Percentiles rank a stretch among this genome's conserved stretches.
Conservation (phyloP, 2,329 filamentous ascomycete genomes). For the Ampelomyces quisqualis region DNA sequence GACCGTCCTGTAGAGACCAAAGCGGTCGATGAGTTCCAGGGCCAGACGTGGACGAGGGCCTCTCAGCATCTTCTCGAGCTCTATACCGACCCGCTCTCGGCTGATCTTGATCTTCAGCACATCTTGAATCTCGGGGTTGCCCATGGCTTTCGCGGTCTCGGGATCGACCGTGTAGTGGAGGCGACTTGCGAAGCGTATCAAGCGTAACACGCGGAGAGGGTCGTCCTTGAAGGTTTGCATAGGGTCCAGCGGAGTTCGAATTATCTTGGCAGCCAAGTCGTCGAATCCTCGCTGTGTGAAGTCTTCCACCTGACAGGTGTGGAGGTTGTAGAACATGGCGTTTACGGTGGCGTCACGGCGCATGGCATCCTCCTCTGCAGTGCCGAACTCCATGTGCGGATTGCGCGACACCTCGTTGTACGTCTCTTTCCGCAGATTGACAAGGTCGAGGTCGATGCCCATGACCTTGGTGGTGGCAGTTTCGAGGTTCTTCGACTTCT, state of each 20-base stretch:
- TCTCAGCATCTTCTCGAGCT: constrained; percentile 88
- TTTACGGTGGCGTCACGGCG: constrained; percentile 93
- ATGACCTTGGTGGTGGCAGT: constrained; percentile 85
- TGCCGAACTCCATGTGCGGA: constrained; percentile 91
- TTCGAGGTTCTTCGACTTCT: constrained; percentile 95
- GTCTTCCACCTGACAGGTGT: constrained; percentile 78
- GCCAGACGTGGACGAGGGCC: constrained; percentile 62
- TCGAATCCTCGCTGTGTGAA: constrained; percentile 71
- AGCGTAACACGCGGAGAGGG: constrained; percentile 78
- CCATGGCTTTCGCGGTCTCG: constrained; percentile 71
- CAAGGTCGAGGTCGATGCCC: constrained; percentile 86
- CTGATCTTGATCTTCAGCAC: constrained; percentile 88
- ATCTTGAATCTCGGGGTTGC: constrained; percentile 70
- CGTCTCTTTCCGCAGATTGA: constrained; percentile 89
- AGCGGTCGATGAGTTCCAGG: constrained; percentile 64
- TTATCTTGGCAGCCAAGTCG: constrained; percentile 71
- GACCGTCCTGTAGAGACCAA: constrained; percentile 69
- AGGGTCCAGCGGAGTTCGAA: constrained; percentile 83
- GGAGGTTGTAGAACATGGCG: constrained; percentile 91
- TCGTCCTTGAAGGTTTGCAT: constrained; percentile 94
- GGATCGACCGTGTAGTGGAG: constrained; percentile 76
- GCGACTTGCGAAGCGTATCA: constrained; percentile 88
- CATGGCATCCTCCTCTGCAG: constrained; percentile 82
- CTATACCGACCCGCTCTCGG: constrained; percentile 81
- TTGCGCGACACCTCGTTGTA: constrained; percentile 89